phyloP scores from a whole-genome alignment of 352 stramenopile genomes.

The Pythium angustatum region DNA sequence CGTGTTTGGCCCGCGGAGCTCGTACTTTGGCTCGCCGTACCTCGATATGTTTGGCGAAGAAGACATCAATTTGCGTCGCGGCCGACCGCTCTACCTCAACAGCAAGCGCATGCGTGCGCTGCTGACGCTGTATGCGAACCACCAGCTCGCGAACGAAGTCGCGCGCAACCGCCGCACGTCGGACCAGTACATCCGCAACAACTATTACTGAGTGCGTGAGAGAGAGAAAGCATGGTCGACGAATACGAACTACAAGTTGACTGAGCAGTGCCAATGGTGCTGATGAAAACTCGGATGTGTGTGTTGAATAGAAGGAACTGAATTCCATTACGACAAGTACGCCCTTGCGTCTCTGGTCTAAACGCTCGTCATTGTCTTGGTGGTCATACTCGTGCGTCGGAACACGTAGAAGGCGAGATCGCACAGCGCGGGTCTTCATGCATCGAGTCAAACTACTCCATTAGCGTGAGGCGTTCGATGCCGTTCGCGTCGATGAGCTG shows the following conservation, averaged over 20 bases:
- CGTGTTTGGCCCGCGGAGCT: slow-evolving; percentile 69
- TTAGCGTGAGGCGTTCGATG: neutral
- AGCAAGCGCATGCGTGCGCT: slow-evolving; percentile 72
- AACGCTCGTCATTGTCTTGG: neutral
- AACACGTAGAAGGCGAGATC: too few species aligned
- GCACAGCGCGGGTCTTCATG: too few species aligned
- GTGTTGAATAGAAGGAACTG: neutral
- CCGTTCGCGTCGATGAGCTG: slow-evolving; percentile 11
- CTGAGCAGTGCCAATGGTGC: neutral
- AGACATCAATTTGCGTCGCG: slow-evolving; percentile 80
- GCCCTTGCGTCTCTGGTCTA: neutral
- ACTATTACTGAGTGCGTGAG: slow-evolving; percentile 61
- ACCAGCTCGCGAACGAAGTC: slow-evolving; percentile 81
- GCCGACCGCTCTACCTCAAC: slow-evolving; percentile 74
- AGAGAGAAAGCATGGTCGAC: neutral
- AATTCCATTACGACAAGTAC: neutral
- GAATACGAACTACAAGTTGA: too few species aligned
- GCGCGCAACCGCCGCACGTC: slow-evolving; percentile 81
- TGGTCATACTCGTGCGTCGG: neutral
- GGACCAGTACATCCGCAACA: slow-evolving; percentile 86
- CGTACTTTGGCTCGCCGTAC: slow-evolving; percentile 85
- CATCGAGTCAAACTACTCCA: too few species aligned
- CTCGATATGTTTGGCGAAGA: slow-evolving; percentile 90
- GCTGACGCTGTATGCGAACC: slow-evolving; percentile 70
- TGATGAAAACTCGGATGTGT: neutral